These are phyloP conservation scores for Epichloe sp. DNA, from an alignment of 2,329 filamentous ascomycete genomes.

Conservation along the genomic window DNA sequence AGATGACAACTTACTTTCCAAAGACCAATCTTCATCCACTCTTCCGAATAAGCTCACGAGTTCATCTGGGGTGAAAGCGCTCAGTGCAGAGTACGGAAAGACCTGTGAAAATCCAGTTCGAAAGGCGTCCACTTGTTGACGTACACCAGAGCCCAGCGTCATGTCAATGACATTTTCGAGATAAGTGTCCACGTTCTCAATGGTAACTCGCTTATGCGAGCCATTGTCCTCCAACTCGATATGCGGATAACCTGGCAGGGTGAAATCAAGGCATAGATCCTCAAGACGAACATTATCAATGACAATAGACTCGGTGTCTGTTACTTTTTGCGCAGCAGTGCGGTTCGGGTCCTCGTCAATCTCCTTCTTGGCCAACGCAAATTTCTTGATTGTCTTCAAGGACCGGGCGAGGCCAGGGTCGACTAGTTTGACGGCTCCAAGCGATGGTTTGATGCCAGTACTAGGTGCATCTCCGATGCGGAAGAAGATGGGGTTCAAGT, in stretches of 20 bases:
- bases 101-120: slow-evolving; percentile 84
- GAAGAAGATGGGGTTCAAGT: slow-evolving; percentile 97
- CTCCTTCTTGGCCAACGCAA: slow-evolving; percentile 67
- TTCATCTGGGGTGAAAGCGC: slow-evolving; percentile 89
- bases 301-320: slow-evolving; percentile 53
- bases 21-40: slow-evolving; percentile 90
- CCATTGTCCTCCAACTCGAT: slow-evolving; percentile 75
- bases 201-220: slow-evolving; percentile 61
- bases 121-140: slow-evolving; percentile 83
- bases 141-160: slow-evolving; percentile 80
- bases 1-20: slow-evolving; percentile 63
- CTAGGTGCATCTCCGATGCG: slow-evolving; percentile 63
- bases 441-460: slow-evolving; percentile 58
- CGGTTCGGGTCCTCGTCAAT: slow-evolving; percentile 61
- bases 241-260: slow-evolving; percentile 74
- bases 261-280: slow-evolving; percentile 87
- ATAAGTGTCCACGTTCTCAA: slow-evolving; percentile 83
- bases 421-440: slow-evolving; percentile 80
- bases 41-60: slow-evolving; percentile 88
- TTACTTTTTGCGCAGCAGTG: slow-evolving; percentile 55
- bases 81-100: slow-evolving; percentile 85
- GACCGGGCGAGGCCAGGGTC: slow-evolving; percentile 79
- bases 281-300: slow-evolving; percentile 71
- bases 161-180: slow-evolving; percentile 83
- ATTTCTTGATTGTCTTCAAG: slow-evolving; percentile 75